Evolutionary conservation across 2,329 filamentous ascomycete genomes (phyloP).

Genomic region (Bipolaris cookei): DNA sequence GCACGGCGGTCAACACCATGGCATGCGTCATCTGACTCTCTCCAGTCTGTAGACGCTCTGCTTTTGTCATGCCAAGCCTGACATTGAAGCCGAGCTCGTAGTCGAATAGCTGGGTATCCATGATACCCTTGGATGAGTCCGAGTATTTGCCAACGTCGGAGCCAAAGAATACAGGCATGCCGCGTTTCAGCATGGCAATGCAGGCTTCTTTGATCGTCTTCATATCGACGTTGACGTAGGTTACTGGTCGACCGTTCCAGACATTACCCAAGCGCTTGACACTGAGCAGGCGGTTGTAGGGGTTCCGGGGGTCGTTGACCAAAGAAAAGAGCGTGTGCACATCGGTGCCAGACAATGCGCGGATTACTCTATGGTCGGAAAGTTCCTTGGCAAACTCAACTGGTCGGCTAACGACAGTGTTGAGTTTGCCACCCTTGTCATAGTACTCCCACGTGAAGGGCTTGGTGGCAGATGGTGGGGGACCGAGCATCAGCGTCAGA

Average conservation of each 20-base stretch:
- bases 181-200: constrained; percentile 77
- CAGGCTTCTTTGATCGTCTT: constrained; percentile 72
- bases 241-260: constrained; percentile 74
- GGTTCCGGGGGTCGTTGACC: constrained; percentile 83
- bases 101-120: constrained; percentile 79
- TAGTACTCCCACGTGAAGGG: constrained; percentile 82
- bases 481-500: constrained; percentile 81
- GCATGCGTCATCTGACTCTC: constrained; percentile 90
- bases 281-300: constrained; percentile 73
- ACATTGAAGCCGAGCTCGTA: constrained; percentile 86
- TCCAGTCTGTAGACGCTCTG: constrained; percentile 72
- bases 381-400: constrained; percentile 74
- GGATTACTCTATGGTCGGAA: constrained; percentile 63
- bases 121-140: constrained; percentile 71
- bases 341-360: constrained; percentile 63
- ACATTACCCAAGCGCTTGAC: constrained; percentile 83
- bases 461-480: constrained; percentile 71
- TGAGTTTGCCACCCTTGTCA: constrained; percentile 70
- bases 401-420: constrained; percentile 69
- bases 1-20: constrained; percentile 88
- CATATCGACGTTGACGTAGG: constrained; percentile 85
- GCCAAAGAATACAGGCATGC: constrained; percentile 86
- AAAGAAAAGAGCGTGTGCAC: constrained; percentile 78
- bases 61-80: constrained; percentile 75
- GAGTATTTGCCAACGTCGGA: constrained; percentile 86